Conservation (phyloP, 768 basidiomycete species). For the Phanerochaete sordida region DNA sequence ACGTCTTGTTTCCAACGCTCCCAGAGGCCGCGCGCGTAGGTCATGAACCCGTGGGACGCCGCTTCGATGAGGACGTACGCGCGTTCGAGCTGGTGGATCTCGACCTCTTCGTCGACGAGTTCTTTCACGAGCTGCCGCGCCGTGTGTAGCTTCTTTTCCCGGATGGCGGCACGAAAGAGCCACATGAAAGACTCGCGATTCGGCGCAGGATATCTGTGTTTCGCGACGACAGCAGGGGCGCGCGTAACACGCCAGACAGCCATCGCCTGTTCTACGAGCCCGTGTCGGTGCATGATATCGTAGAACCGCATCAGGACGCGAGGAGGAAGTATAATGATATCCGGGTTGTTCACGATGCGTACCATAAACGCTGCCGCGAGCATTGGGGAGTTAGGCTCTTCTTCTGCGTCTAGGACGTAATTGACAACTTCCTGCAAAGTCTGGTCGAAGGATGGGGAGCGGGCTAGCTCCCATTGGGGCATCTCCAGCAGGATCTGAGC, state of each 20-base stretch:
- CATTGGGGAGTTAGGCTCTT: background rate
- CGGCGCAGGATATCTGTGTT: conserved; percentile 49
- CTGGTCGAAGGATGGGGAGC: background rate
- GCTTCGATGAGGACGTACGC: conserved; percentile 44
- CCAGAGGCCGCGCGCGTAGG: conserved; percentile 53
- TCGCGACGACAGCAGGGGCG: conserved; percentile 24
- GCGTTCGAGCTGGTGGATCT: conserved; percentile 43
- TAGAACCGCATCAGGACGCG: conserved; percentile 36
- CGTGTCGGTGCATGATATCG: conserved; percentile 7
- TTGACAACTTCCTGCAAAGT: background rate
- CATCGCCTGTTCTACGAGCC: conserved; percentile 33
- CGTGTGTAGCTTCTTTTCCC: conserved; percentile 37
- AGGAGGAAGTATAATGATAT: conserved; percentile 36
- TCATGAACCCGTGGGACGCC: conserved; percentile 46
- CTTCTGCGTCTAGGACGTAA: background rate
- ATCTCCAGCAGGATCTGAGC: conserved; percentile 33
- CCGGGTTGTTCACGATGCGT: background rate
- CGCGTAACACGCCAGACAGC: conserved; percentile 46
- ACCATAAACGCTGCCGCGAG: background rate
- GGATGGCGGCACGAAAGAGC: conserved; percentile 47
- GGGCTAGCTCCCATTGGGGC: conserved; percentile 16
- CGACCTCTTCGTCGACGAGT: conserved; percentile 37
- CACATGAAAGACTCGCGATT: conserved; percentile 41
- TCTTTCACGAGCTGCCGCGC: conserved; percentile 49
- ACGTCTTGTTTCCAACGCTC: conserved; percentile 37